These are phyloP conservation scores for Floccularia luteovirens DNA, from an alignment of 768 basidiomycete genomes.

Conservation along the genomic window DNA sequence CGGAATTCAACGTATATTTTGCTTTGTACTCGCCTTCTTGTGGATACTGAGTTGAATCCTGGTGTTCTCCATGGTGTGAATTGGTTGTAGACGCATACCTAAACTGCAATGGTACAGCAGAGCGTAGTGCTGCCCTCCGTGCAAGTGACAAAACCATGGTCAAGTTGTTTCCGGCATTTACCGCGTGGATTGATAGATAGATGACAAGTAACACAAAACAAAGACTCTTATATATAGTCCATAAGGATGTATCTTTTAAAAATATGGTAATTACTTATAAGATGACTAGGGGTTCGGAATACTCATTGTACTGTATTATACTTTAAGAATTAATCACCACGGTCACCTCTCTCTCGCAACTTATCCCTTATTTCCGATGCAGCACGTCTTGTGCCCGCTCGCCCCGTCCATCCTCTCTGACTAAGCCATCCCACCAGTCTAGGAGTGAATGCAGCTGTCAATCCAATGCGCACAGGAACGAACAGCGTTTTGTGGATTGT, in stretches of 20 bases:
- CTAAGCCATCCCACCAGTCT: constrained; percentile 80
- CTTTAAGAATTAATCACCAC: constrained; percentile 12
- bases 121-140: constrained; percentile 22
- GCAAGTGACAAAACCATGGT: constrained; percentile 30
- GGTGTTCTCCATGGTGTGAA: constrained; percentile 32
- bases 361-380: constrained; percentile 43
- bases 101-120: constrained; percentile 23
- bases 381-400: constrained; percentile 61
- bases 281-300: background rate
- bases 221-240: too few relatives aligned
- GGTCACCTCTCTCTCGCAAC: constrained; percentile 28
- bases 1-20: background rate
- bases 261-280: background rate
- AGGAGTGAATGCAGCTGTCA: constrained; percentile 84
- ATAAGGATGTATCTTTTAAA: too few relatives aligned
- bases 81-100: constrained; percentile 37
- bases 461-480: constrained; percentile 80
- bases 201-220: background rate
- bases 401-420: constrained; percentile 75
- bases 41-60: constrained; percentile 34
- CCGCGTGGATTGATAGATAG: background rate
- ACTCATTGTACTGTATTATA: background rate
- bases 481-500: constrained; percentile 94
- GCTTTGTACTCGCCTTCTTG: constrained; percentile 44
- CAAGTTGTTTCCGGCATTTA: constrained; percentile 2